Conservation (phyloP, 768 basidiomycete species). For the Lentinus tigrinus region DNA sequence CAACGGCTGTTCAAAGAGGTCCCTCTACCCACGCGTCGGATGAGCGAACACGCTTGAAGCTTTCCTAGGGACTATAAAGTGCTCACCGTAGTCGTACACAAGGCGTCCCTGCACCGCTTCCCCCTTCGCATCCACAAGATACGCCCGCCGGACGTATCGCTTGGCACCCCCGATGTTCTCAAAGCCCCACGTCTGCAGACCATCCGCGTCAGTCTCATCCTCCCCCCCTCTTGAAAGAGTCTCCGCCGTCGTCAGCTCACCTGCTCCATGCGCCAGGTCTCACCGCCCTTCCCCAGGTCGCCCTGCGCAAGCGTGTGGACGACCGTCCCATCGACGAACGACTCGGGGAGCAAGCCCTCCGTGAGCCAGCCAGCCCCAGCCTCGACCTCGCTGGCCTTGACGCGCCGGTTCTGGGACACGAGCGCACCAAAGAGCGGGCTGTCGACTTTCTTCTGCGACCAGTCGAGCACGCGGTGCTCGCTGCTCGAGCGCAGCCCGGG, state of each 20-base stretch:
- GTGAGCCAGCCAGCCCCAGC: constrained; percentile 30
- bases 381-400: background rate
- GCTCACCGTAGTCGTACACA: constrained; percentile 26
- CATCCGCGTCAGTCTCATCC: background rate
- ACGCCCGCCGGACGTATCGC: constrained; percentile 16
- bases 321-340: constrained; percentile 22
- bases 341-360: constrained; percentile 39
- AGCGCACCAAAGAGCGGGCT: background rate
- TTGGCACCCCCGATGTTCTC: constrained; percentile 16
- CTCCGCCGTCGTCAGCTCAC: background rate
- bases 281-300: background rate
- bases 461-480: background rate
- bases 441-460: background rate
- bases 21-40: too few species aligned
- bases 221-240: too few species aligned
- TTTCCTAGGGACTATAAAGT: too few species aligned
- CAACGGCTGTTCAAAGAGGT: too few species aligned
- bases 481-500: background rate
- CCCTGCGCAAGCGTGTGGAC: background rate
- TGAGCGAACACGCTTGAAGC: too few species aligned
- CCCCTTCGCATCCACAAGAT: constrained; percentile 11
- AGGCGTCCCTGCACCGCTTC: constrained; percentile 23
- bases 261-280: background rate
- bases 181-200: constrained; percentile 21
- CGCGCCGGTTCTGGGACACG: background rate